A percentile compares a stretch with the other conserved stretches of the same genome.
Evolutionary conservation across 805 yeast genomes (phyloP).

Genomic region (Teunomyces aglyptinius): DNA sequence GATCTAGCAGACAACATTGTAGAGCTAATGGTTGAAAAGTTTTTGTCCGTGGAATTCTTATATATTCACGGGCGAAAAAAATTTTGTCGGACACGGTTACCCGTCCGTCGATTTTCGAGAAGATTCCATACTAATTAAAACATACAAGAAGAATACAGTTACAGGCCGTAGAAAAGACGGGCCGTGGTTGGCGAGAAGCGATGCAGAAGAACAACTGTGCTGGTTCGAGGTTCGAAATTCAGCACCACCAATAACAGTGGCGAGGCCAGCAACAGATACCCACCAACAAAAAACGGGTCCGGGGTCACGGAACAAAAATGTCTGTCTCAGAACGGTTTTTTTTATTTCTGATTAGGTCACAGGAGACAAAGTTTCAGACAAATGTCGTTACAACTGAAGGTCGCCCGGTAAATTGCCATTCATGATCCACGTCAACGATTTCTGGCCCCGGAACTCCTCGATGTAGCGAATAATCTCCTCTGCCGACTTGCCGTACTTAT

Average conservation of each 20-base stretch:
- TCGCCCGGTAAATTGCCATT: conserved; percentile 44
- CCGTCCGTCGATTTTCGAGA: conserved; percentile 14
- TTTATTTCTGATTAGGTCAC: not conserved
- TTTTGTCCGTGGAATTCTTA: not conserved
- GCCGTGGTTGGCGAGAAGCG: no score
- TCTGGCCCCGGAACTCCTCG: conserved; percentile 43
- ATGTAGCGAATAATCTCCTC: conserved; percentile 41
- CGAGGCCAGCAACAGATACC: no score
- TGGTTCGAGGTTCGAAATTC: no score
- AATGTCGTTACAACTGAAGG: conserved; percentile 11
- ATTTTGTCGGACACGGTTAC: conserved; percentile 20
- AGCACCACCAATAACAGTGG: no score
- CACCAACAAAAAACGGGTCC: no score
- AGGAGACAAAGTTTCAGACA: conserved; percentile 6
- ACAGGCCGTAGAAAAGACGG: not conserved
- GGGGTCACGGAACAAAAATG: no score
- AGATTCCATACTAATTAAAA: not conserved
- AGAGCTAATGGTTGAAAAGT: not conserved
- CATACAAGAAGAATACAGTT: not conserved
- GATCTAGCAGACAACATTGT: conserved; percentile 45
- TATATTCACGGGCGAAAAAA: conserved; percentile 11
- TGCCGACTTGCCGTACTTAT: conserved; percentile 37
- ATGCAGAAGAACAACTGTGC: no score
- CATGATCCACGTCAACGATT: conserved; percentile 47
- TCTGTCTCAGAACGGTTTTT: not conserved